Conservation (phyloP, 2,329 filamentous ascomycete genomes). For the Fusarium ramigenum region DNA sequence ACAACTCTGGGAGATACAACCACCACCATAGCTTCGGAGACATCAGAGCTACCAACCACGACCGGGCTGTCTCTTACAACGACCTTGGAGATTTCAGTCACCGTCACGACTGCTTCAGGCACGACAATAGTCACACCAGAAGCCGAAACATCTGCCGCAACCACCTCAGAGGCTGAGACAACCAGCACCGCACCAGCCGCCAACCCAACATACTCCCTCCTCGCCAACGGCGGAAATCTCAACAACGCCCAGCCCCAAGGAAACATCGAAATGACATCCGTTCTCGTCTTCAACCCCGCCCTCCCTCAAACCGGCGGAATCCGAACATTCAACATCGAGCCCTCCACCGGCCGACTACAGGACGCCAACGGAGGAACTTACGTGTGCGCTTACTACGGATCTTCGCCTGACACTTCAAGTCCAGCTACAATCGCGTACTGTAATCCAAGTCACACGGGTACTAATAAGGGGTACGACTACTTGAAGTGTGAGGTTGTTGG, state of each 20-base stretch:
- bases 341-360: not conserved
- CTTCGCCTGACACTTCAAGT: not conserved
- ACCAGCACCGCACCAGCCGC: not conserved
- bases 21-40: not conserved
- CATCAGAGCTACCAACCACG: not conserved
- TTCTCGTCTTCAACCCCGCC: not conserved
- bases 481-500: not conserved
- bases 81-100: not conserved
- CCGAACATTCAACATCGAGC: not conserved
- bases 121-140: not conserved
- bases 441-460: not conserved
- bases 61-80: not conserved
- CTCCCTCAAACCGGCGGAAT: not conserved
- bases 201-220: not conserved
- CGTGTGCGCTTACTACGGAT: not conserved
- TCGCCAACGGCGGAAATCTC: not conserved
- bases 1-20: too few relatives aligned
- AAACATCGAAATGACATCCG: not conserved
- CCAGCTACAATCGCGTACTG: not conserved
- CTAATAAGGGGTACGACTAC: not conserved
- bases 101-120: not conserved
- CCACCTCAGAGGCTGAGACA: not conserved
- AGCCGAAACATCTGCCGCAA: not conserved
- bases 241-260: not conserved
- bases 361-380: not conserved